Evolutionary conservation across 1,284 basidiomycete species (phyloP), one percentile per base, ranked within the genome.

Genomic region (Tilletia horrida): DNA sequence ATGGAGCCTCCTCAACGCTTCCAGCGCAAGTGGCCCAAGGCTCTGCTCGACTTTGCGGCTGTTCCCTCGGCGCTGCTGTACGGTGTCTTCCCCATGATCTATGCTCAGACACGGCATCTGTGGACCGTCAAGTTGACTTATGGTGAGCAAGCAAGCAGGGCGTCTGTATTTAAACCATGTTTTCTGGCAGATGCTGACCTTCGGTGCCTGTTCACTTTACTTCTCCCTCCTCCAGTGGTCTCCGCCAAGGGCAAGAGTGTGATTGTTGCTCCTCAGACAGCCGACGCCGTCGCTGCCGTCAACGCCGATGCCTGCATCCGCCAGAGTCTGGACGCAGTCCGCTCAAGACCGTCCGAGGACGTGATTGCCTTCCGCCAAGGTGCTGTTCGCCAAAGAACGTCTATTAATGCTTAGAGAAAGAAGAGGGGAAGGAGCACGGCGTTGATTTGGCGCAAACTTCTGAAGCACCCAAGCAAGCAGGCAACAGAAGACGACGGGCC

Each of bases 41-140:
- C 71, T 43, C 18, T 65, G 35, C 14, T 61, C 43, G 73, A 73
- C 66, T 79, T 74, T 65, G 50, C 76, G 27, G 74, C 75, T 16
- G 65, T 81, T 57, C 80, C 80, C 16, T 76, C 76, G 11, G 76
- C 73, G 65, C 67, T 81, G 62, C 61, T 76, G 23, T 81, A 79
- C 62, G 80, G 79, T 55, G 71, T 77, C 59, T 66, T 76, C 62
- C 79, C 80, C 23, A 67, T 79, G 43, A 65, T 81, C 43, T 78
- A 76, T 63, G 78, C 78, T 14, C 80, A 81, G 65, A 68, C 78
- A 50, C 71, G 76, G 69, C 80, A 81, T 66, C 64, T 81, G 61
- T 73, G 75, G 69, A 81, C 80, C 35, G 71, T 79, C 68, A 74
- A 72, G 44, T 69, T 81, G 62, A 73, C 70, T 42, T 81, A 81